Evolutionary conservation across 768 basidiomycete genomes (phyloP), one percentile per base, ranked within the genome.

Genomic region (Sarcodon aspratus): DNA sequence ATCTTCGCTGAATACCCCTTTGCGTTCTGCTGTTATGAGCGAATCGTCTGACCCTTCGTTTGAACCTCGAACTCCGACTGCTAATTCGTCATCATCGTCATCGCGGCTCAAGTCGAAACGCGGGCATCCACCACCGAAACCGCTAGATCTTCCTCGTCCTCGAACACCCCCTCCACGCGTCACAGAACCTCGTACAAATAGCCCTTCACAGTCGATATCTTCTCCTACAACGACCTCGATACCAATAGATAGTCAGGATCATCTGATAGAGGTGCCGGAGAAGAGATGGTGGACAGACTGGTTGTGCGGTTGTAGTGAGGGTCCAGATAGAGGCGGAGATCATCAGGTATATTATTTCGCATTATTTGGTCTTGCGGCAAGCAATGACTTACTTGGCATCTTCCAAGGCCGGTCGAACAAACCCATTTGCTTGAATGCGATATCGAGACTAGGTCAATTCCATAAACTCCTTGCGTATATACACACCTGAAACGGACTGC

Each of bases 271-370:
- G 35, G 58, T 53, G 27, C 65, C 64, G 38, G 66, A 70, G 45
- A 68, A 71, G 4, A 66, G 75, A 52, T 89, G 86, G 86, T 89
- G 86, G 86, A 85, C 86, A 59, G 86, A 89, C 33, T 87, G 85
- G 85, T 61, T 89, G 52, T 89, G 86, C 61, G 86, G 86, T 10
- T 86, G 85, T 54, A 69, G 78, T 13, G 85, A 87, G 59, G 80
- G 82, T n/a, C 67, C 76, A 3, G 80, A 85, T 61, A 71, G 84
- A 12, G 82, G 79, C 40, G 84, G 82, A 6, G 80, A 87, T 47
- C 62, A 73, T 53, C 86, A 89, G 75, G 85, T 82, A 58, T 37
- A 70, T 61, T 48, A 21, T 27, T 36, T 44, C 13, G 34, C 44
- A 33, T 36, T 18, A 9, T 33, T 18, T 4, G 44, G 13, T 7